Evolutionary conservation across 2,329 filamentous ascomycete genomes (phyloP), one percentile per base, ranked within the genome.

Genomic region (Fragosphaeria purpurea): DNA sequence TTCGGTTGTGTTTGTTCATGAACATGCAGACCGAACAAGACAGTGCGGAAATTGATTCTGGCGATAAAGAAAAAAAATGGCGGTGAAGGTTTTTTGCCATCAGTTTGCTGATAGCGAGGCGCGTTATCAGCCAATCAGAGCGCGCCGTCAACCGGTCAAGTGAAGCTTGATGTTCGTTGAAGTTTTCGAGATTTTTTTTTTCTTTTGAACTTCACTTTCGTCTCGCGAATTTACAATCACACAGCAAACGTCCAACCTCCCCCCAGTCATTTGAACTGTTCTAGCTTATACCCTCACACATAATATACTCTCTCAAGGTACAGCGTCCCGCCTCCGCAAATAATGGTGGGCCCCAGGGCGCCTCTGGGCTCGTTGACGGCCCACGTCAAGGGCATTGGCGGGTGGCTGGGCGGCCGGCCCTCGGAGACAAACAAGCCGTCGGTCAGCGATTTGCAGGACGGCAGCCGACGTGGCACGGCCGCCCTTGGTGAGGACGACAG

Each of bases 311-410:
- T 6, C n/a, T 13, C 35, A 31, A 32, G 5, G 35, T n/a, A 41
- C 33, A 38, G 39, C n/a, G n/a, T 41, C 10, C 13, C n/a, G 7
- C 22, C 22, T 22, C 22, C 22, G 22, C 22, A 22, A 22, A 46
- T 13, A 46, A 58, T 58, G 56, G 51, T 51, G 39, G 51, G 50
- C 35, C 51, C 62, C 8, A 57, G 60, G 46, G 61, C 59, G 51
- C 60, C 59, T 48, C 55, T 64, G 43, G 62, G 61, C 50, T 61
- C 59, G 11, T 55, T 65, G 35, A 55, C 55, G 12, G 57, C 59
- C 50, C 63, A 65, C 50, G 55, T 60, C 12, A 50, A 55, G 22
- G 55, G 48, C 49, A 50, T 57, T 41, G 42, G 34, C 2, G 39
- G 56, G 47, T 50, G 48, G 48, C 52, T 57, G 41, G 50, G 54